Conservation (phyloP, 208 protist genomes). For the Trypanosoma melophagium region DNA sequence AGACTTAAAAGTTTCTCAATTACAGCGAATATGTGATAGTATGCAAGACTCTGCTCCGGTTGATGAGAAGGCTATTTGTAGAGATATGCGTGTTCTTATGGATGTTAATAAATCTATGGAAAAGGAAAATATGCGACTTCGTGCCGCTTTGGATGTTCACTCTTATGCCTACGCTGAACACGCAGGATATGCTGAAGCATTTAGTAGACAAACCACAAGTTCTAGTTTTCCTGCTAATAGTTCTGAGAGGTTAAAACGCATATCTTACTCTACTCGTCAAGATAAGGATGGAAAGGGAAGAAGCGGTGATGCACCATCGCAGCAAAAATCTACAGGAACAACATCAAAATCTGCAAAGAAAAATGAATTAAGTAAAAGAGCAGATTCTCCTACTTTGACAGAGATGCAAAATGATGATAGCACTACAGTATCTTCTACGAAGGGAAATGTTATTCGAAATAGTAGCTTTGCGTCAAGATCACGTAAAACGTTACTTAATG, state of each 20-base stretch:
- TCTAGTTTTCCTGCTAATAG: not conserved
- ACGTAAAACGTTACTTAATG: no score
- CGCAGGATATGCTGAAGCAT: not conserved
- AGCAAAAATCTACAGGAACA: no score
- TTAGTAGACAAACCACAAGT: constrained; percentile 1
- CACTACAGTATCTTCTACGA: not conserved
- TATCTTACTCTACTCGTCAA: no score
- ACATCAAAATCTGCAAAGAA: no score
- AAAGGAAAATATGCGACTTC: constrained; percentile 53
- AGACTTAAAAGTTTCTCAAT: constrained; percentile 47
- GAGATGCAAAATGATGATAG: not conserved
- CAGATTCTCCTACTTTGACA: no score
- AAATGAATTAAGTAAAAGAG: no score
- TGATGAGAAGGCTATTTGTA: constrained; percentile 26
- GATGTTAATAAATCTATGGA: constrained; percentile 77
- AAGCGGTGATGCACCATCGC: no score
- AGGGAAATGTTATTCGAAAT: no score
- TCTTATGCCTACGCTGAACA: not conserved
- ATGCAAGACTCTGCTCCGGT: constrained; percentile 10
- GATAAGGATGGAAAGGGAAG: no score
- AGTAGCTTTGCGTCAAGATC: no score
- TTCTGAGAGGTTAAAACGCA: no score
- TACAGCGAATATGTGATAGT: constrained; percentile 40
- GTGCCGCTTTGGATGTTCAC: constrained; percentile 35
- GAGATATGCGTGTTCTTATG: constrained; percentile 64